Conservation (phyloP, 2,329 filamentous ascomycete genomes). For the Colletotrichum sp. region DNA sequence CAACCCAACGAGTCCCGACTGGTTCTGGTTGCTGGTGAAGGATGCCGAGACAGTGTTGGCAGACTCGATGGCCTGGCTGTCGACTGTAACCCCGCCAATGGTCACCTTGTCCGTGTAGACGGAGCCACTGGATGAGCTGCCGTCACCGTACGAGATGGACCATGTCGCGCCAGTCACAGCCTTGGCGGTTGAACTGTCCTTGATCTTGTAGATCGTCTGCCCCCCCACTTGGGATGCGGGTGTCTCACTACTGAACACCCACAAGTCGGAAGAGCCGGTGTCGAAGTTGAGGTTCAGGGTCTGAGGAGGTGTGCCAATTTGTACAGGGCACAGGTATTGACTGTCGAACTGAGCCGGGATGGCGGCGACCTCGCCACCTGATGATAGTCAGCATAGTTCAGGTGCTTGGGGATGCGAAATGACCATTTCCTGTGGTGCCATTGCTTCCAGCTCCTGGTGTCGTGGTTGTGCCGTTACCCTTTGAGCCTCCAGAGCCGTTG, state of each 20-base stretch:
- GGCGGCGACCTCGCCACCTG: slow-evolving; percentile 39
- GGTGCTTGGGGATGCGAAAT: not conserved
- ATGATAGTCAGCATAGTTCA: slow-evolving; percentile 15
- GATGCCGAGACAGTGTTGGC: slow-evolving; percentile 42
- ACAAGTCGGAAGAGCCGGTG: slow-evolving; percentile 48
- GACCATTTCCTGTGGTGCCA: not conserved
- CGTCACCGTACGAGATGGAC: slow-evolving; percentile 48
- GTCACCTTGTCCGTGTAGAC: slow-evolving; percentile 48
- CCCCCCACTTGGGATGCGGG: slow-evolving; percentile 35
- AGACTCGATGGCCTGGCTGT: slow-evolving; percentile 45
- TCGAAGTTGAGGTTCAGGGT: slow-evolving; percentile 44
- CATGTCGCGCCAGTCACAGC: slow-evolving; percentile 41
- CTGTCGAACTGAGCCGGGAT: slow-evolving; percentile 51
- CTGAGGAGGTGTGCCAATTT: slow-evolving; percentile 54
- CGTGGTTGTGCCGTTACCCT: slow-evolving; percentile 3
- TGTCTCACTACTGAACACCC: slow-evolving; percentile 52
- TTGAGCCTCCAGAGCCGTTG: not conserved
- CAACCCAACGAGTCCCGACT: slow-evolving; percentile 48
- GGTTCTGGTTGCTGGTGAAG: slow-evolving; percentile 39
- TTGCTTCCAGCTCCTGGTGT: not conserved
- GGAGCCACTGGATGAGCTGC: slow-evolving; percentile 42
- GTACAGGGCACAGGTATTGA: slow-evolving; percentile 62
- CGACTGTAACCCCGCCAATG: slow-evolving; percentile 43
- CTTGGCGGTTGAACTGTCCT: slow-evolving; percentile 40
- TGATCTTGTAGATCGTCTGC: slow-evolving; percentile 43